Evolutionary conservation across 495 filamentous ascomycete species (phyloP).

Genomic region (Penicillium samsonianum): DNA sequence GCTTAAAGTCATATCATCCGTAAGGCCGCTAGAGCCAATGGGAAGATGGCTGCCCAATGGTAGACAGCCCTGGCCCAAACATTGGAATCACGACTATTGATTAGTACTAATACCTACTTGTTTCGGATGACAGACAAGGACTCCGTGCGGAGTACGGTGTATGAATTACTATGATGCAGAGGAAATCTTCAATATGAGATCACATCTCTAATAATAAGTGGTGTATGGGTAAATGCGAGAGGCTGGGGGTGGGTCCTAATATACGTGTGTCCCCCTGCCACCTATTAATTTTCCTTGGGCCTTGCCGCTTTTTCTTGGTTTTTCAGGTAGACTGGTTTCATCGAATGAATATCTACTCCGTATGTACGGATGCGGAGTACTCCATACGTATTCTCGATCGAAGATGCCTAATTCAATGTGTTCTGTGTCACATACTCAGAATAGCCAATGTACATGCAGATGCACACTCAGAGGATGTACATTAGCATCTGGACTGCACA

Average conservation of each 20-base stretch:
- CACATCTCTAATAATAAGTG: neutral
- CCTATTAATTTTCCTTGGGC: slow-evolving; percentile 3
- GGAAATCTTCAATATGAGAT: slow-evolving; percentile 1
- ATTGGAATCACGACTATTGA: neutral
- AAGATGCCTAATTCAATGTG: neutral
- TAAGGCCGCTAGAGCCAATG: neutral
- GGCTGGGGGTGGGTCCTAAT: slow-evolving; percentile 7
- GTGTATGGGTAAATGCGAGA: neutral
- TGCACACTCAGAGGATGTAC: neutral
- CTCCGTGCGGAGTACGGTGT: too few species aligned
- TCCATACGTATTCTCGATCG: neutral
- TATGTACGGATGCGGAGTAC: too few species aligned
- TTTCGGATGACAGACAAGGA: neutral
- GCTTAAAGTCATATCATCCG: neutral
- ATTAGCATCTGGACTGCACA: neutral
- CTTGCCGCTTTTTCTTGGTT: slow-evolving; percentile 11
- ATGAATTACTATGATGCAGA: neutral
- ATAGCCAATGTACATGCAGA: neutral
- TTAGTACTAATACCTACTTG: neutral
- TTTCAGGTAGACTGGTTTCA: neutral
- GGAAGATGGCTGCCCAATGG: neutral
- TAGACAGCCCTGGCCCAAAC: neutral
- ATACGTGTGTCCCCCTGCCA: slow-evolving; percentile 1
- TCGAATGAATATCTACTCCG: neutral
- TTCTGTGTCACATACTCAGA: neutral